Percentiles rank a stretch among this genome's conserved stretches.
Conservation (phyloP, 306 rosid genomes). For the Delonix regia region DNA sequence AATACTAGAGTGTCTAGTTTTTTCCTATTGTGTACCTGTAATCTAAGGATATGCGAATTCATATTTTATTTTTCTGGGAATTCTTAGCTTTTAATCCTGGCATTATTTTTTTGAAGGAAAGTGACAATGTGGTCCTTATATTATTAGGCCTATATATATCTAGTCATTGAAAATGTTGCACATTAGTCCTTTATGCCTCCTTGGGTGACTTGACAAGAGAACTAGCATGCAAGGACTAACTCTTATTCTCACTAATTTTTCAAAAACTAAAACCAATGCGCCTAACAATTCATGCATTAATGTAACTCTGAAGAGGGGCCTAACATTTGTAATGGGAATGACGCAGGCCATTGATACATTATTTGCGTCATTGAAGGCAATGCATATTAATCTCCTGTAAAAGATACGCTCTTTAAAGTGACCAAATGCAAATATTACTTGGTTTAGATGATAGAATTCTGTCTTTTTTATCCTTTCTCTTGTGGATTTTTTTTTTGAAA, state of each 20-base stretch:
- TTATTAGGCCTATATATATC: not conserved
- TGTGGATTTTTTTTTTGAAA: not conserved
- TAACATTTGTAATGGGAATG: slow-evolving; percentile 9
- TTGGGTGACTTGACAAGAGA: not conserved
- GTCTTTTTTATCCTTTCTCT: not conserved
- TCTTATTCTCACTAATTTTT: not conserved
- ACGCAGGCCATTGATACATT: slow-evolving; percentile 18
- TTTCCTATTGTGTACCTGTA: slow-evolving; percentile 17
- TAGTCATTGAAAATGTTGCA: not conserved
- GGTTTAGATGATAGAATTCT: not conserved
- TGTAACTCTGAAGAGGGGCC: not conserved
- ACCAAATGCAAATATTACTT: slow-evolving; percentile 12
- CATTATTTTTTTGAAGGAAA: not conserved
- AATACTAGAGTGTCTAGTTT: slow-evolving; percentile 14
- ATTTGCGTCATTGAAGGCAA: slow-evolving; percentile 25
- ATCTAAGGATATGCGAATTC: not conserved
- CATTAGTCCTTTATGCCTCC: not conserved
- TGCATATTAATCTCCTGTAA: slow-evolving; percentile 22
- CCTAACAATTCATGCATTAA: not conserved
- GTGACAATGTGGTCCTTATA: not conserved
- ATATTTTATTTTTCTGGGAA: not conserved
- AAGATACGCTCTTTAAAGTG: slow-evolving; percentile 6
- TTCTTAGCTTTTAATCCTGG: not conserved
- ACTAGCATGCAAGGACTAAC: not conserved
- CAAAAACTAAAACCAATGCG: not conserved